Evolutionary conservation across 805 yeast genomes (phyloP), one percentile per base, ranked within the genome.

Genomic region (Ogataea philodendri): DNA sequence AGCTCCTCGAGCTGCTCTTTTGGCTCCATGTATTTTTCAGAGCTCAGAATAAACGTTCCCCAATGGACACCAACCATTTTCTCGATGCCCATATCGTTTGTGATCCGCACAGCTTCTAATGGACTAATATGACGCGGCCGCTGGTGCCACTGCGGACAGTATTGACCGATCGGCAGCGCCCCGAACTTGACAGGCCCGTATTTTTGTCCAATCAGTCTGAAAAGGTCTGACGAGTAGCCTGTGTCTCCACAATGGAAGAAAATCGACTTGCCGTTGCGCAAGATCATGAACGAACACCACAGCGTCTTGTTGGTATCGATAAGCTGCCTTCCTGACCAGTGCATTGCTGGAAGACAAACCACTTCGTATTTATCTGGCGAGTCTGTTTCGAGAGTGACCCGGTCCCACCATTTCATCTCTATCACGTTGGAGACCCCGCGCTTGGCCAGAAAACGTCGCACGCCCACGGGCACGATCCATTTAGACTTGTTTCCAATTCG

Each of bases 321-420:
- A n/a, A 89, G 59, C 21, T 74, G 72, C 22, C 96, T 63, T 0
- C 97, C 97, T 1, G 95, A 84, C 97, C 97, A 90, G 60, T 90
- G 97, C 94, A 83, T 82, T 0, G 97, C 87, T 0, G 97, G 97
- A 0, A 93, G 74, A 58, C 96, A 85, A 1, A 85, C 89, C 11
- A 90, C 67, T 47, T 85, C 88, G 65, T 82, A 88, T 5, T 66
- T 66, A 40, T 78, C 78, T 14, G 54, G 57, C 2, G 52, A 49
- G 5, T 51, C 37, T 13, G 52, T 47, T 7, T 46, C 38, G 15
- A 79, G 42, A 3, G 75, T 63, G 11, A 70, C 68, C 18, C 70
- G 62, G 35, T 88, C 88, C 97, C 97, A 90, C 97, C 97, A 90
- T 48, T 82, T 80, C 78, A 90, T 67, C 55, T 90, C 97, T 2